Evolutionary conservation across 257 asterid species (phyloP).

Genomic region (Paulownia fortunei): DNA sequence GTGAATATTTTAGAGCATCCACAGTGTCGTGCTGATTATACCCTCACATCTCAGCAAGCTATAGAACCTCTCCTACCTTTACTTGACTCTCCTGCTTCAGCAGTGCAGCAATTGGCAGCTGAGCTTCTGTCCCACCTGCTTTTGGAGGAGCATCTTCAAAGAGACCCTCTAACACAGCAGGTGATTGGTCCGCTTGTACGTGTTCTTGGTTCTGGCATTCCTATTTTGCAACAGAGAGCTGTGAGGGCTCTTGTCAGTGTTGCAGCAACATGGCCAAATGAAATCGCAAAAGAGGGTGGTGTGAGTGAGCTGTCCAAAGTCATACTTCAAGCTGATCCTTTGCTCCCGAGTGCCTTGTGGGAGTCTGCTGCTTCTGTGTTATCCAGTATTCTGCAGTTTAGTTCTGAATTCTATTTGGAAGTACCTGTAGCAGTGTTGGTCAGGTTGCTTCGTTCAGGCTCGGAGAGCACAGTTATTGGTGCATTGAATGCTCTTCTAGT

Average conservation of each 20-base stretch:
- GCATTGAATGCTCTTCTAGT: constrained; percentile 95
- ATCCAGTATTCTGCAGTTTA: constrained; percentile 85
- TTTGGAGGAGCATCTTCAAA: constrained; percentile 93
- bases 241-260: constrained; percentile 89
- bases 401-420: constrained; percentile 95
- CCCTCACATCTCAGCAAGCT: constrained; percentile 80
- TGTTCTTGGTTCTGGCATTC: constrained; percentile 85
- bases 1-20: constrained; percentile 96
- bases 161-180: constrained; percentile 79
- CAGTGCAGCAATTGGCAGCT: constrained; percentile 95
- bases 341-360: constrained; percentile 87
- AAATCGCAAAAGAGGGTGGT: constrained; percentile 99
- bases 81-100: constrained; percentile 94
- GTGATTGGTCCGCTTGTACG: constrained; percentile 90
- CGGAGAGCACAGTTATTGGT: constrained; percentile 84
- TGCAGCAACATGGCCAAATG: constrained; percentile 88
- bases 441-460: constrained; percentile 83
- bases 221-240: constrained; percentile 92
- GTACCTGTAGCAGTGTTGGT: constrained; percentile 98
- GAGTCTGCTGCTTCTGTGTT: constrained; percentile 95
- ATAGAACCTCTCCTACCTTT: constrained; percentile 87
- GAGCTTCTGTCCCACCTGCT: constrained; percentile 95
- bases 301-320: constrained; percentile 87
- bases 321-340: constrained; percentile 85
- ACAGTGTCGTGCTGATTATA: constrained; percentile 85